Base-by-base conservation (phyloP, 2,329 filamentous ascomycete species). In the Beauveria caledonica region DNA sequence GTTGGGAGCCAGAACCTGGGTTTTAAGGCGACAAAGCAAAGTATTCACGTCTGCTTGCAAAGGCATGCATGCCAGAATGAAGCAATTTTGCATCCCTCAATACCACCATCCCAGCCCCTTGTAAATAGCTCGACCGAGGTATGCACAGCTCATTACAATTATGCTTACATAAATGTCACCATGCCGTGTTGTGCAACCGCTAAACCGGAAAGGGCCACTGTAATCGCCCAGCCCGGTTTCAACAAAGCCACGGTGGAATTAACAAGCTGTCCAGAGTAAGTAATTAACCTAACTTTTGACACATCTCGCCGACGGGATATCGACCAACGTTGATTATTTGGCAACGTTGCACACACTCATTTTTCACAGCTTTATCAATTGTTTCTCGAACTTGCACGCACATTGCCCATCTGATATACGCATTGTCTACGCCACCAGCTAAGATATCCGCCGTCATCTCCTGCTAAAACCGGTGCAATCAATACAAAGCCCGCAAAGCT, bases 211-310 rank as follows among this genome's bases (percentile, higher is more conserved):
- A 7, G 5, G 40, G 57, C 49, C 44, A 15, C 44, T 40, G 45
- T 45, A 57, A 46, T 49, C 17, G 40, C 39, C 33, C 52, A 42
- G 52, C 25, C 44, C 46, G 52, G 51, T 61, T 51, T 57, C 63
- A 56, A 63, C 63, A 56, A 63, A 63, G 63, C 60, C 60, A 63
- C 56, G 44, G 62, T 61, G 62, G 61, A 64, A 60, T 60, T 46
- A 56, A 21, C 48, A 54, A 60, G 29, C 50, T 60, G 58, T 49
- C 50, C 50, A 48, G 33, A 48, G 21, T 53, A 27, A 45, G 42
- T 29, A 13, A 46, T 39, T 13, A 42, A 33, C 9, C 36, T 39
- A 45, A 21, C 44, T 11, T 7, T 46, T 13, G 52, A 45, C 52
- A 55, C 40, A 21, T 23, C 21, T 57, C 27, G 44, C 44, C 54